Evolutionary conservation across 371 early-diverging fungal species (phyloP), one percentile per base, ranked within the genome.

Genomic region (Synchytrium microbalum): DNA sequence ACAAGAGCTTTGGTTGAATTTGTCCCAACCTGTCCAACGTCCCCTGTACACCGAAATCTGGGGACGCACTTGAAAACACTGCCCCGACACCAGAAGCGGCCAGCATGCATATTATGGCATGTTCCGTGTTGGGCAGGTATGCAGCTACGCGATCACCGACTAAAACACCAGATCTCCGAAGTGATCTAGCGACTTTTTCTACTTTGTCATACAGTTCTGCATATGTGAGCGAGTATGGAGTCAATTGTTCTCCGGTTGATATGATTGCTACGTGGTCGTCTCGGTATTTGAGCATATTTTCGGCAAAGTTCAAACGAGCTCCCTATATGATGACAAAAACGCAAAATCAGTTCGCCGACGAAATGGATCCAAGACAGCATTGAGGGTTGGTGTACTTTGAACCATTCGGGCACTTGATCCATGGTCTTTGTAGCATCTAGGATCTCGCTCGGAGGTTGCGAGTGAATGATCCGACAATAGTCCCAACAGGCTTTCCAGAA

Each of bases 11-110:
- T 58, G 99, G 95, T 67, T 87, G 74, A 68, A 98, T 93, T 75
- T 99, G 99, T 1, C 85, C 75, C 69, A 99, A 95, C 59, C 99
- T 82, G 66, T 98, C 94, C 27, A 94, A 76, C 1, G 98, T 93
- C 63, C 94, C 98, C 78, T 88, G 68, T 38, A 86, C 80, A 24
- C 97, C 97, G 78, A 96, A 93, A 75, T 98, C 99, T 14, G 95
- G 93, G 8, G 96, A 95, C 32, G 95, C 70, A 19, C 85, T 88
- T 73, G 90, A 94, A 91, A 96, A 99, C 58, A 97, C 87, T 25
- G 96, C 92, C n/a, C 99, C 99, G 33, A 99, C 78, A 63, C 92
- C 86, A 2, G 92, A 85, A 10, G 95, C 84, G 2, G 99, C 98
- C 24, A 99, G 79, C 86, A 96, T 91, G 52, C 86, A 87, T 61